phyloP scores from a whole-genome alignment of 1,284 basidiomycete species.

The Cronartium quercuum region DNA sequence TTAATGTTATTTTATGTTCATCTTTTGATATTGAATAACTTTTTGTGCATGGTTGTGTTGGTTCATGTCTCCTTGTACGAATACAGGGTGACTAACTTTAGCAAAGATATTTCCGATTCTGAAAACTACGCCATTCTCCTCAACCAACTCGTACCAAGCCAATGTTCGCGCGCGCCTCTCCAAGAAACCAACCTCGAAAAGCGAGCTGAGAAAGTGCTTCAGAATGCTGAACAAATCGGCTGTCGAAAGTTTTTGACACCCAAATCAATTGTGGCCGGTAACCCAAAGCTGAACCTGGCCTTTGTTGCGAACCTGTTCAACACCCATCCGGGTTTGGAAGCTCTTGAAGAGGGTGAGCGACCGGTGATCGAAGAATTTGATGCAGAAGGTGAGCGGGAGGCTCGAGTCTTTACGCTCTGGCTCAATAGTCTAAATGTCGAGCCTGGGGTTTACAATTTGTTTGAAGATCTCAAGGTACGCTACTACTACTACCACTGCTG shows the following conservation, averaged over 20 bases:
- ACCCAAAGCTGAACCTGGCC: slow-evolving; percentile 50
- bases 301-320: slow-evolving; percentile 51
- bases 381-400: slow-evolving; percentile 50
- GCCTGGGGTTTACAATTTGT: slow-evolving; percentile 49
- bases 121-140: slow-evolving; percentile 35
- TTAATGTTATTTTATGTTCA: background rate
- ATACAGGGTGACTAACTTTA: slow-evolving; percentile 39
- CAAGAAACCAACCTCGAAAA: slow-evolving; percentile 47
- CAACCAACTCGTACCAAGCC: slow-evolving; percentile 42
- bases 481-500: background rate
- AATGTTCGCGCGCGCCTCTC: slow-evolving; percentile 48
- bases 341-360: slow-evolving; percentile 48
- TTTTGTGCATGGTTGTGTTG: background rate
- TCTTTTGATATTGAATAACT: background rate
- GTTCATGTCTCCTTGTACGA: slow-evolving; percentile 48
- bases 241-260: slow-evolving; percentile 50
- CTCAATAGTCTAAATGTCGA: slow-evolving; percentile 50
- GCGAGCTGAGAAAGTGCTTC: slow-evolving; percentile 49
- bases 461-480: slow-evolving; percentile 48
- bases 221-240: slow-evolving; percentile 49
- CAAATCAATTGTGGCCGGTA: slow-evolving; percentile 49
- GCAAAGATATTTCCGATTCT: slow-evolving; percentile 35
- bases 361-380: slow-evolving; percentile 50
- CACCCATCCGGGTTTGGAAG: slow-evolving; percentile 49
- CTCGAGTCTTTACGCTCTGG: slow-evolving; percentile 50